Base-by-base conservation (phyloP, 352 stramenopile species). In the Globisporangium uncinulatum region DNA sequence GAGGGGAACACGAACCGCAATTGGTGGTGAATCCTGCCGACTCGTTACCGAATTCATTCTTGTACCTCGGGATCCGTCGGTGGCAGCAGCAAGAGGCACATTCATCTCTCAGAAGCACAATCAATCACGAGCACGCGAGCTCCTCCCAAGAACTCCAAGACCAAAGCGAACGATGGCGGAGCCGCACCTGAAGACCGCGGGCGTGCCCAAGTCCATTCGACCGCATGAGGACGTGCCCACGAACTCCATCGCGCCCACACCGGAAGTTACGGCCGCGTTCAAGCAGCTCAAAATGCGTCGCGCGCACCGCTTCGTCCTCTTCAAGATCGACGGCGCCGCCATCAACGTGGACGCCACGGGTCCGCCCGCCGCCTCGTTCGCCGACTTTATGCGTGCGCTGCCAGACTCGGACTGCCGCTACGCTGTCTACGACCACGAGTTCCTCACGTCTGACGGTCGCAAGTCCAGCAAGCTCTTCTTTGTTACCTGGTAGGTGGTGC, bases 381-480 rank as follows among this genome's bases (percentile, higher is more conserved):
- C 62, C 0, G 66, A 86, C 54, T 87, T 96, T 44, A 51, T 75
- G 24, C 56, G 45, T 4, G 69, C 79, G 32, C 66, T 96, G 34
- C 84, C 86, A 19, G 81, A 94, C 59, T 80, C 77, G 13, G 86
- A 96, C 57, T 94, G 80, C 51, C 79, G 86, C 61, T 96, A 94
- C 59, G 84, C 79, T 3, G 84, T 94, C 56, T 96, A 94, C 56
- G 86, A 96, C 58, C 84, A 94, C 70, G 86, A 94, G 51, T 91
- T 77, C 50, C 50, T 66, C 11, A 89, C 80, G 31, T 5, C 76
- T 1, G 86, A 96, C 69, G 84, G 86, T 10, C 83, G 86, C 58
- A 91, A 91, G 65, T 80, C 82, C 37, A 94, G 79, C 71, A 94
- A 94, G 51, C 72, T 96, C 52, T 96, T 89, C 65, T 92, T 96